Base-by-base conservation (phyloP, 163 green algal species). In the Chlorella variabilis region DNA sequence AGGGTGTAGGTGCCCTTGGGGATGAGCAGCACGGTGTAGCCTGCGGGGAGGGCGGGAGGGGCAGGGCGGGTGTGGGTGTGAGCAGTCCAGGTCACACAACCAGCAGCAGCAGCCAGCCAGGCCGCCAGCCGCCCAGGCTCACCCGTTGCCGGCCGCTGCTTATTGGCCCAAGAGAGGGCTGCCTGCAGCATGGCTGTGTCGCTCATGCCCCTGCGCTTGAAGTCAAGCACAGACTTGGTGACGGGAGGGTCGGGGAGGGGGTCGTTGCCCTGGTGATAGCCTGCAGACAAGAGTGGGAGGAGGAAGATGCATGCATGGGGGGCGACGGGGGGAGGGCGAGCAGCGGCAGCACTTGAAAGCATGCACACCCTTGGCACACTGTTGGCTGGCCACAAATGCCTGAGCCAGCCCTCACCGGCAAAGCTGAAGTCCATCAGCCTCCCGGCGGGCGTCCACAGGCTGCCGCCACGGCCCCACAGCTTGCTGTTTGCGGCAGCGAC, bases 1-100 rank as follows among this genome's bases (percentile, higher is more conserved):
- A 76, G 68, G 29, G 68, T 76, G 68, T 76, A 76, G 42, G 68
- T 76, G 68, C 68, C 68, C 23, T 49, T 21, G 17, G 68, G 68
- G 42, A 76, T 62, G 42, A 33, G 42, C 41, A 76, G 68, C 42
- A 76, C 68, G 0, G 42, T 76, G 42, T 62, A 76, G 4, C n/a
- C 68, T 73, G 66, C 23, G 23, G 15, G 4, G 61, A 2, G 5
- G 29, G 61, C 4, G 61, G 2, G 31, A 11, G 31, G 33, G 29
- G 31, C 45, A 29, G 7, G 3, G 61, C n/a, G 5, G 29, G 33
- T 39, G 15, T 18, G 29, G 29, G 31, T 15, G 11, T 69, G 61
- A 9, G 45, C 45, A 54, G 15, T n/a, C 23, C 9, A 29, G 23
- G 23, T 29, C 23, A 29, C 54, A 63, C 54, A 63, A n/a, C 6